Percentiles rank a stretch among this genome's conserved stretches.
phyloP scores from a whole-genome alignment of 2,329 filamentous ascomycete genomes.

The Gnomoniopsis smithogilvyi region DNA sequence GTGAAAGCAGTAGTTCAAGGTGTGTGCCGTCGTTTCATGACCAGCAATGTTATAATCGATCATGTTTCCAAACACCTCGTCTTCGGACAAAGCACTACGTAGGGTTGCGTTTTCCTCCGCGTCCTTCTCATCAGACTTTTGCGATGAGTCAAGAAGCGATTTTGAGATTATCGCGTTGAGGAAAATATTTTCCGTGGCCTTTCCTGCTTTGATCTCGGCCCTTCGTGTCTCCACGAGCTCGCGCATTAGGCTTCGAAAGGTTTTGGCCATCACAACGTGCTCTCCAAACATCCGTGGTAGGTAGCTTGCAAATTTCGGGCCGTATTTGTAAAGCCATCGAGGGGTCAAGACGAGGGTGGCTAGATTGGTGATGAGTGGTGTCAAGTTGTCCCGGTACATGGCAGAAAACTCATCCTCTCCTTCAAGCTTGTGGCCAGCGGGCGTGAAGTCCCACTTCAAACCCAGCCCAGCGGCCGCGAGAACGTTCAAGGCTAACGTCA shows the following conservation, averaged over 20 bases:
- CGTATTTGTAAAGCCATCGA: background rate
- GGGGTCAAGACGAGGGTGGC: background rate
- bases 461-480: constrained; percentile 3
- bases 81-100: background rate
- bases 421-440: background rate
- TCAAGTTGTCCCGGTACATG: background rate
- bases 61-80: constrained; percentile 7
- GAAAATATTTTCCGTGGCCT: background rate
- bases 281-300: background rate
- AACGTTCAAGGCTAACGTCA: constrained; percentile 5
- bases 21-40: constrained; percentile 6
- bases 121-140: background rate
- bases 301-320: background rate
- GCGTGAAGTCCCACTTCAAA: background rate
- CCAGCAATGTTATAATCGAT: constrained; percentile 6
- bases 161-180: constrained; percentile 6
- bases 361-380: background rate
- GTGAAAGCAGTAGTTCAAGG: constrained; percentile 5
- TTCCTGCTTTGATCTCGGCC: background rate
- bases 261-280: background rate
- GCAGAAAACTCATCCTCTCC: background rate
- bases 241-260: background rate
- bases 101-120: background rate
- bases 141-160: background rate
- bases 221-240: constrained; percentile 1